Conservation (phyloP, 2,329 filamentous ascomycete species). For the Sporothrix curviconia region DNA sequence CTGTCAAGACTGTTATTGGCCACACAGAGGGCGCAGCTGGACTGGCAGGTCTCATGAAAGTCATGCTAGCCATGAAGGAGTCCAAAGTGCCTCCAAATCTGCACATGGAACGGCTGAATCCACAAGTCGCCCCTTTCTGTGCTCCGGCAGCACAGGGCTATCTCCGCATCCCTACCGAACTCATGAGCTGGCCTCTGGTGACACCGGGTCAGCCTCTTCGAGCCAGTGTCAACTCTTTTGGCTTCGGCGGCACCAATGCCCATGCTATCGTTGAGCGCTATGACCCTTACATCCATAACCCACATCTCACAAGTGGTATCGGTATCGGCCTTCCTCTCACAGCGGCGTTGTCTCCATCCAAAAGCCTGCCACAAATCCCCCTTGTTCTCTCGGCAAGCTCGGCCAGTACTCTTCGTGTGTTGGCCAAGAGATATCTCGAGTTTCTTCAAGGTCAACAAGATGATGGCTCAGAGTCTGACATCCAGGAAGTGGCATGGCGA, state of each 20-base stretch:
- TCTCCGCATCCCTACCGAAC: slow-evolving; percentile 20
- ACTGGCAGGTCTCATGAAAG: slow-evolving; percentile 28
- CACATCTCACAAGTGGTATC: slow-evolving; percentile 17
- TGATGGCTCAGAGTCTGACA: slow-evolving; percentile 15
- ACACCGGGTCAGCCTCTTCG: slow-evolving; percentile 36
- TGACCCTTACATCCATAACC: slow-evolving; percentile 28
- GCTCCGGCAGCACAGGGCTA: slow-evolving; percentile 16
- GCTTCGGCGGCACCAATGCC: slow-evolving; percentile 50
- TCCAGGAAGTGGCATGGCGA: slow-evolving; percentile 6
- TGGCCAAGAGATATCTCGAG: background rate
- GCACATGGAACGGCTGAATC: slow-evolving; percentile 33
- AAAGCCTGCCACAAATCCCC: background rate
- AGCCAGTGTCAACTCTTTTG: slow-evolving; percentile 50
- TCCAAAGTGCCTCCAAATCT: slow-evolving; percentile 26
- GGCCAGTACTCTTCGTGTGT: background rate
- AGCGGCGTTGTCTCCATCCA: background rate
- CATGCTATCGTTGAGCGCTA: slow-evolving; percentile 46
- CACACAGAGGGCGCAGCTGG: slow-evolving; percentile 20
- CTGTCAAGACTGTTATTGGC: slow-evolving; percentile 22
- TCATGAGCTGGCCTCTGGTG: slow-evolving; percentile 19
- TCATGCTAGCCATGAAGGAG: slow-evolving; percentile 25
- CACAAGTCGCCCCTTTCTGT: slow-evolving; percentile 31
- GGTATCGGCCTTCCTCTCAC: too few relatives aligned
- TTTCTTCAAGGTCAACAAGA: background rate
- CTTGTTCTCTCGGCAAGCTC: slow-evolving; percentile 7